Evolutionary conservation across 371 early-diverging fungal species (phyloP).

Genomic region (Mucor racemosus): DNA sequence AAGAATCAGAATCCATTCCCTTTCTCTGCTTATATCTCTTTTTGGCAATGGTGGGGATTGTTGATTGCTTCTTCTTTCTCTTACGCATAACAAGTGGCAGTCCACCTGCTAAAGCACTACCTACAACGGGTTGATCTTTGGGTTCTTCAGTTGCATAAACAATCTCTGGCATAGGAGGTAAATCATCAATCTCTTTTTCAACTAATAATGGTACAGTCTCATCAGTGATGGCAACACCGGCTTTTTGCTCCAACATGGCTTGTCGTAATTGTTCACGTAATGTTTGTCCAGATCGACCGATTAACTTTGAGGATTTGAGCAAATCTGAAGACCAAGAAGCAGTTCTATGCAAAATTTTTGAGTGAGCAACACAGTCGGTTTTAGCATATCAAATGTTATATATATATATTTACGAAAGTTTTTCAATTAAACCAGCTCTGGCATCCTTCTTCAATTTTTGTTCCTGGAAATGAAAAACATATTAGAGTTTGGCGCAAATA

Average conservation of each 20-base stretch:
- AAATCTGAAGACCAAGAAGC: constrained; percentile 75
- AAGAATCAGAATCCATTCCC: constrained; percentile 60
- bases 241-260: constrained; percentile 75
- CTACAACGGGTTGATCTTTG: constrained; percentile 28
- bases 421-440: constrained; percentile 77
- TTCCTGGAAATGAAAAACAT: constrained; percentile 54
- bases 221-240: constrained; percentile 67
- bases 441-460: constrained; percentile 95
- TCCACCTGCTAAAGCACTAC: constrained; percentile 55
- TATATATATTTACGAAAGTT: constrained; percentile 63
- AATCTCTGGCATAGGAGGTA: constrained; percentile 25
- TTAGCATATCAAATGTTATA: no score
- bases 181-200: constrained; percentile 41
- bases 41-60: constrained; percentile 46
- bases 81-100: constrained; percentile 42
- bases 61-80: constrained; percentile 58
- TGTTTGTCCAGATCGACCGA: constrained; percentile 74
- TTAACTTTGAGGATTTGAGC: constrained; percentile 78
- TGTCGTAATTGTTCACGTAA: constrained; percentile 73
- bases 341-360: constrained; percentile 26
- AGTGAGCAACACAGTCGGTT: background rate
- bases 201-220: constrained; percentile 53
- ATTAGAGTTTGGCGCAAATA: background rate
- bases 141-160: constrained; percentile 5
- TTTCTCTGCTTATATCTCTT: constrained; percentile 53